Evolutionary conservation across 2,329 filamentous ascomycete genomes (phyloP).

Genomic region (Lecanoromycetidae sp.): DNA sequence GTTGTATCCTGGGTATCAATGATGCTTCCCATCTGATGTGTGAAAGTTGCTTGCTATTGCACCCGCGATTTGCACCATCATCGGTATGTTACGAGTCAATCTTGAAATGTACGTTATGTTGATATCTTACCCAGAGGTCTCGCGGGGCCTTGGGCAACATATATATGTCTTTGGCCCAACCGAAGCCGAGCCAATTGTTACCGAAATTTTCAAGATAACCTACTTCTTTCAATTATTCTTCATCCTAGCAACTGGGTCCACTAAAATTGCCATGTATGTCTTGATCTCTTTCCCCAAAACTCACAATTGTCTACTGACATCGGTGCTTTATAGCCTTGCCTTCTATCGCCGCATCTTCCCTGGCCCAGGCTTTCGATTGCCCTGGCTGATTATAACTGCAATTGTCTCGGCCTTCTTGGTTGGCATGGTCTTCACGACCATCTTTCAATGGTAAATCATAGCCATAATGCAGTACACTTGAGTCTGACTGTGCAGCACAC

Average conservation of each 20-base stretch:
- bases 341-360: constrained; percentile 13
- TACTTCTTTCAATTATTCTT: constrained; percentile 10
- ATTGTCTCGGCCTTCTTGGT: not conserved
- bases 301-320: not conserved
- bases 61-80: too few relatives aligned
- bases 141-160: too few relatives aligned
- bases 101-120: too few relatives aligned
- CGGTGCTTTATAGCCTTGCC: not conserved
- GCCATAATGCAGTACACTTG: not conserved
- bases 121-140: too few relatives aligned
- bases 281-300: not conserved
- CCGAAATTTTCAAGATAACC: constrained; percentile 1
- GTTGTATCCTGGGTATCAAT: not conserved
- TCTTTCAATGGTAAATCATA: constrained; percentile 5
- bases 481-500: not conserved
- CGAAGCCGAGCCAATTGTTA: not conserved
- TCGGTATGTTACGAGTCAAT: too few relatives aligned
- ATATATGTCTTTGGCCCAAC: not conserved
- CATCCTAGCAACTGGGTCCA: not conserved
- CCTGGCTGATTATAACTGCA: not conserved
- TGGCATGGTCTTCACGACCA: not conserved
- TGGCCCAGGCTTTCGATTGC: not conserved
- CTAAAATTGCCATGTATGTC: constrained; percentile 8
- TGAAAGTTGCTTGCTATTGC: not conserved
- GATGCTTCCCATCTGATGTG: not conserved